A percentile compares a stretch with the other conserved stretches of the same genome.
Evolutionary conservation across 371 early-diverging fungal genomes (phyloP).

Genomic region (Apophysomyces ossiformis): DNA sequence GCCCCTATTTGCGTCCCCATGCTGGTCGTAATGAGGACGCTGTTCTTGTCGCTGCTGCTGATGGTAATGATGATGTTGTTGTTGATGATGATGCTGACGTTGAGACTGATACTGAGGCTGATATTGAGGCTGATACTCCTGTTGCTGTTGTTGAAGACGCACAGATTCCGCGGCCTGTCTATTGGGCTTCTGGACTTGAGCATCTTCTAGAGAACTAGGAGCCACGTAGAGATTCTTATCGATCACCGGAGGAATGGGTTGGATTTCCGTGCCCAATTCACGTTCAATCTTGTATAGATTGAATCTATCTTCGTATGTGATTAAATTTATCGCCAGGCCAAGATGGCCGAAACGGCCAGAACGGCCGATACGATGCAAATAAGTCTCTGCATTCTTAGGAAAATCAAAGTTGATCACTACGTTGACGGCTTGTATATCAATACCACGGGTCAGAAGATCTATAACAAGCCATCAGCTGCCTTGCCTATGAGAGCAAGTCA

Average conservation of each 20-base stretch:
- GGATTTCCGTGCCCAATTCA: constrained; percentile 96
- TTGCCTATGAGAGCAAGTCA: not conserved
- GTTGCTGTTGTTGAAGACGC: constrained; percentile 55
- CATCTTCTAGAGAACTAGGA: constrained; percentile 64
- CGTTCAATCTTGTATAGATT: constrained; percentile 96
- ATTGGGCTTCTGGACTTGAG: constrained; percentile 50
- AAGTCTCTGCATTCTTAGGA: constrained; percentile 98
- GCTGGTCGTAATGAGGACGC: constrained; percentile 11
- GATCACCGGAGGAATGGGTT: constrained; percentile 94
- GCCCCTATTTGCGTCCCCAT: not conserved
- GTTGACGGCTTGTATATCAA: constrained; percentile 99
- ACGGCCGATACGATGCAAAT: constrained; percentile 99
- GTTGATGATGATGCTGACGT: constrained; percentile 38
- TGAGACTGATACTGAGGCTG: constrained; percentile 33
- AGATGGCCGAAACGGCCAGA: constrained; percentile 98
- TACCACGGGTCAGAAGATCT: constrained; percentile 98
- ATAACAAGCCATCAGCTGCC: constrained; percentile 13
- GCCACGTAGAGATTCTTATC: constrained; percentile 91
- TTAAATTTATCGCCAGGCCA: constrained; percentile 97
- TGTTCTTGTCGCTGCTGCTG: constrained; percentile 21
- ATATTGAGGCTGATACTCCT: constrained; percentile 40
- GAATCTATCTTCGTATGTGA: constrained; percentile 96
- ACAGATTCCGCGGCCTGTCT: constrained; percentile 53
- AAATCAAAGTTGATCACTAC: constrained; percentile 99
- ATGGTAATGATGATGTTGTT: constrained; percentile 38